phyloP scores from a whole-genome alignment of 257 asterid species.

The Jacaranda copaia region DNA sequence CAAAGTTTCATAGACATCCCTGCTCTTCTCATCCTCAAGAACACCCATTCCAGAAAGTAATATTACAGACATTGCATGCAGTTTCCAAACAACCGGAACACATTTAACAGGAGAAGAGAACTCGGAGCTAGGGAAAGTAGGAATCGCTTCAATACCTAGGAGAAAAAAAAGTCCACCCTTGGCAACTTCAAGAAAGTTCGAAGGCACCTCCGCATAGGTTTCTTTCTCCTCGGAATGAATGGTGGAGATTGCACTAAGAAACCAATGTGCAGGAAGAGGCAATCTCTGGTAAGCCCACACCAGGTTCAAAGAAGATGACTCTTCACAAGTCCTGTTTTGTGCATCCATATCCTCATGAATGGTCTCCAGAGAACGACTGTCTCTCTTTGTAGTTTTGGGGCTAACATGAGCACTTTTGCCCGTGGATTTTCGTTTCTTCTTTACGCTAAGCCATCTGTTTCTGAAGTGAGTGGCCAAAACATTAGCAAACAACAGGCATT shows the following conservation, averaged over 20 bases:
- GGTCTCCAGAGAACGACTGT: conserved; percentile 59
- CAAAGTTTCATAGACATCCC: conserved; percentile 67
- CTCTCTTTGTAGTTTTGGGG: conserved; percentile 47
- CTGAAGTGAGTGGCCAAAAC: conserved; percentile 75
- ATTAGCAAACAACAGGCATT: conserved; percentile 57
- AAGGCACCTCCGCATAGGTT: conserved; percentile 40
- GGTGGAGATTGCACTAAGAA: conserved; percentile 82
- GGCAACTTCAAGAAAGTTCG: conserved; percentile 56
- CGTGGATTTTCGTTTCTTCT: conserved; percentile 53
- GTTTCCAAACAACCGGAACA: conserved; percentile 85
- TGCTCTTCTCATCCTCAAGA: conserved; percentile 80
- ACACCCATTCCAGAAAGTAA: conserved; percentile 73
- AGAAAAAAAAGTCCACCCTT: conserved; percentile 87
- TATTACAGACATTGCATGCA: conserved; percentile 81
- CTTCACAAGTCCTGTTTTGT: conserved; percentile 36
- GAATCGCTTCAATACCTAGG: conserved; percentile 75
- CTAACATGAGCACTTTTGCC: conserved; percentile 36
- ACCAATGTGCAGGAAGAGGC: conserved; percentile 93
- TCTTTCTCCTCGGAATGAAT: conserved; percentile 45
- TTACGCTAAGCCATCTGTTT: conserved; percentile 75
- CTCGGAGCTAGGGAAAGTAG: conserved; percentile 45
- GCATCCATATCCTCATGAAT: conserved; percentile 68
- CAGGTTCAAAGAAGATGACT: conserved; percentile 52
- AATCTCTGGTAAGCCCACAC: conserved; percentile 93
- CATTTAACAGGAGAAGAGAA: conserved; percentile 45